Conservation (phyloP, 257 asterid species). For the Echites panduratus region DNA sequence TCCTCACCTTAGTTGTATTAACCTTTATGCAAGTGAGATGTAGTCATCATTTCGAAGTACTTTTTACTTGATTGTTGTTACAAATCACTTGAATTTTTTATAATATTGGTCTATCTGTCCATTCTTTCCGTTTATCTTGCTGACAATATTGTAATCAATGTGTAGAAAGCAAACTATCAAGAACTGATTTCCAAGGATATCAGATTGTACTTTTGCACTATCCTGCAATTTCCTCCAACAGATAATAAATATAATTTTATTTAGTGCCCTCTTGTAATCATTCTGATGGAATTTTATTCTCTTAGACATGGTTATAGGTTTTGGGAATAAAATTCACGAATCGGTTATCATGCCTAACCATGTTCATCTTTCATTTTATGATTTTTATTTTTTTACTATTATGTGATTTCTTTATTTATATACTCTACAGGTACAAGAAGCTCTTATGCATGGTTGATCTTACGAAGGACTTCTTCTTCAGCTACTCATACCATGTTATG, state of each 20-base stretch:
- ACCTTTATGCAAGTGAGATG: background rate
- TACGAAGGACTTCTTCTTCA: slow-evolving; percentile 94
- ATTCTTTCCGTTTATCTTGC: background rate
- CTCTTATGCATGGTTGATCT: slow-evolving; percentile 93
- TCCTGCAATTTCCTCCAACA: background rate
- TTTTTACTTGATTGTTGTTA: background rate
- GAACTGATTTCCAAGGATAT: background rate
- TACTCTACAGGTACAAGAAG: slow-evolving; percentile 63
- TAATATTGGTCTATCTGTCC: background rate
- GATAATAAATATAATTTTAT: background rate
- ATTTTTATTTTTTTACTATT: background rate
- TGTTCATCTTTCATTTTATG: background rate
- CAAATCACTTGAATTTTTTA: background rate
- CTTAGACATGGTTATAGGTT: background rate
- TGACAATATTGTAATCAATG: background rate
- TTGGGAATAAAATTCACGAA: background rate
- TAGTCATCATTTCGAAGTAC: background rate
- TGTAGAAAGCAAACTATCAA: background rate
- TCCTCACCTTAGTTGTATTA: background rate
- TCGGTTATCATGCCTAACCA: background rate
- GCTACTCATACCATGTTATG: slow-evolving; percentile 96
- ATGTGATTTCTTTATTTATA: background rate
- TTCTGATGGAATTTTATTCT: background rate
- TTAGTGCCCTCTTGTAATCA: background rate
- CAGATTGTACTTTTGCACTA: background rate